Evolutionary conservation across 768 basidiomycete species (phyloP).

Genomic region (Termitomyces sp.): DNA sequence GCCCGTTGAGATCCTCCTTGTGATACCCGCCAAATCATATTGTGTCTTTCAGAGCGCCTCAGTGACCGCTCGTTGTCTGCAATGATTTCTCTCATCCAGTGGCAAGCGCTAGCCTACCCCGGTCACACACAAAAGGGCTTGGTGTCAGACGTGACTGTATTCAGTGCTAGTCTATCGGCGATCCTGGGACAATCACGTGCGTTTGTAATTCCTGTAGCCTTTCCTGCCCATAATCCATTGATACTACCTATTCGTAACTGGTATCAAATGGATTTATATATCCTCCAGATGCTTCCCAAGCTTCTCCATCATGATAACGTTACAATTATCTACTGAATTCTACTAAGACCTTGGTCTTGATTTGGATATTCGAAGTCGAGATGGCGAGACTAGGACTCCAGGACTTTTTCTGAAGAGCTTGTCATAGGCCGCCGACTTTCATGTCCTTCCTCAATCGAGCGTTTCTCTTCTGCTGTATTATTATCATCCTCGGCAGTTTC

Average conservation of each 20-base stretch:
- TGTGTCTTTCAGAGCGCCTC: background rate
- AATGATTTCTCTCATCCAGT: background rate
- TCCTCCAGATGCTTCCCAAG: background rate
- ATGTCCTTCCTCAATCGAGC: conserved; percentile 10
- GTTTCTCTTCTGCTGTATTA: conserved; percentile 11
- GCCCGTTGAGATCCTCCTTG: background rate
- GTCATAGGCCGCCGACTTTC: conserved; percentile 16
- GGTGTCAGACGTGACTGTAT: background rate
- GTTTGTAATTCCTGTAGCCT: too few species aligned
- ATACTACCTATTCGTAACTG: too few species aligned
- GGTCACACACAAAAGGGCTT: background rate
- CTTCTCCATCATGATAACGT: background rate
- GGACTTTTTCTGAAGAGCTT: conserved; percentile 13
- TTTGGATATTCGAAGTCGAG: background rate
- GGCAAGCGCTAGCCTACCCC: background rate
- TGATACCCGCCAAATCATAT: background rate
- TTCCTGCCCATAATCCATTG: too few species aligned
- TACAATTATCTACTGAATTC: background rate
- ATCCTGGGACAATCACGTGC: background rate
- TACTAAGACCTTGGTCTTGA: background rate
- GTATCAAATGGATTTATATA: background rate
- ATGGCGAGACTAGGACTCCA: conserved; percentile 3
- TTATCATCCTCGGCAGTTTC: conserved; percentile 21
- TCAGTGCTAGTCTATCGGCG: background rate
- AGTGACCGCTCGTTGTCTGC: background rate